These are phyloP conservation scores for Favolaschia claudopus DNA, from an alignment of 768 basidiomycete species.

Conservation along the genomic window DNA sequence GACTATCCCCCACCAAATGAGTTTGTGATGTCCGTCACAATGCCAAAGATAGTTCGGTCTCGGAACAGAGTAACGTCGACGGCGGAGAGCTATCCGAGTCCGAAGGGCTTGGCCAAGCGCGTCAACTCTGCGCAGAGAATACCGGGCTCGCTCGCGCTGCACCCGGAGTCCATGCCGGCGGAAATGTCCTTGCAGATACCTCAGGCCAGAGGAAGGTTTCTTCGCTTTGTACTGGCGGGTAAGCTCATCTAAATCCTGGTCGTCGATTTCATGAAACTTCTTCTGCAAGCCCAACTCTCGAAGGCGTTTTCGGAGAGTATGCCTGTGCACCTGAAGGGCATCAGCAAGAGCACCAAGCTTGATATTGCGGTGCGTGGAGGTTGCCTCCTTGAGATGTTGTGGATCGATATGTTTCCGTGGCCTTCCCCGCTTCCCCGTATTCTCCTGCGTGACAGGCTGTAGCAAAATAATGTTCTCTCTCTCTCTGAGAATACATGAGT, in stretches of 20 bases:
- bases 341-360: not conserved
- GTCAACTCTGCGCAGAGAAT: not conserved
- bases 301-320: not conserved
- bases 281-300: not conserved
- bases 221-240: slow-evolving; percentile 6
- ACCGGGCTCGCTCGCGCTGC: not conserved
- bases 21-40: slow-evolving; percentile 3
- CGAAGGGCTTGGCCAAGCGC: not conserved
- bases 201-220: not conserved
- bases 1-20: slow-evolving; percentile 12
- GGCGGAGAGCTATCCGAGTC: not conserved
- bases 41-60: not conserved
- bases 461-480: not conserved
- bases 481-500: not conserved
- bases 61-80: not conserved
- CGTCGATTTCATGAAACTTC: not conserved
- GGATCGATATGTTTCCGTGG: not conserved
- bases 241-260: not conserved
- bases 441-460: not conserved
- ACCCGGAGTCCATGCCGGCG: not conserved
- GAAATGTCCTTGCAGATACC: not conserved
- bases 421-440: not conserved
- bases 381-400: not conserved
- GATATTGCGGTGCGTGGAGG: slow-evolving; percentile 5
- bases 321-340: not conserved